These are phyloP conservation scores for Phytophthora chlamydospora DNA, from an alignment of 352 stramenopile genomes.

Conservation along the genomic window DNA sequence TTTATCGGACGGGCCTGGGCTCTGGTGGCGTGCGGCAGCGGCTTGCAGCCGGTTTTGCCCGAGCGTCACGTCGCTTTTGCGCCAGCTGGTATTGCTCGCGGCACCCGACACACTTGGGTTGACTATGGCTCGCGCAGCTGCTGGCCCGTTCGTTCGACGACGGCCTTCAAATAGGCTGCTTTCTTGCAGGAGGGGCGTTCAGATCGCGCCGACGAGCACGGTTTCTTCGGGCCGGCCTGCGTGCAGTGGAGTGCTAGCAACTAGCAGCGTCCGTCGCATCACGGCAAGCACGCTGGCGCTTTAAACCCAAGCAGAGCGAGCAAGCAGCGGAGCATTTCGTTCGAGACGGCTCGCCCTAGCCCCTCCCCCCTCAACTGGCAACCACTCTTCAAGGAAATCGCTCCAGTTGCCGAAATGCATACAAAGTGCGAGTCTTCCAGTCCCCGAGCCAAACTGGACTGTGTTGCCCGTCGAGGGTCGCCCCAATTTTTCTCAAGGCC, in stretches of 20 bases:
- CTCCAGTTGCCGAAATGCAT: constrained; percentile 5
- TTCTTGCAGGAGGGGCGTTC: too few relatives aligned
- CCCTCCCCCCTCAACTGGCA: constrained; percentile 11
- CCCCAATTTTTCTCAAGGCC: constrained; percentile 24
- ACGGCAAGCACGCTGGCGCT: too few relatives aligned
- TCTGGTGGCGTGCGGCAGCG: constrained; percentile 6
- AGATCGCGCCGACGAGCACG: not conserved
- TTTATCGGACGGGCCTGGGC: too few relatives aligned
- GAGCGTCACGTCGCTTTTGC: constrained; percentile 13
- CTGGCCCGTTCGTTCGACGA: constrained; percentile 11
- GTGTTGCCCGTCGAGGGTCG: constrained; percentile 18
- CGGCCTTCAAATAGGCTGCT: not conserved
- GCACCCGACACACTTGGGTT: constrained; percentile 16
- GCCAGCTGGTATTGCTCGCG: constrained; percentile 8
- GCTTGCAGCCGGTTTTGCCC: constrained; percentile 12
- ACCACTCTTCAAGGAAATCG: constrained; percentile 19
- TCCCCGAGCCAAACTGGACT: not conserved
- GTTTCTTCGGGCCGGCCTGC: not conserved
- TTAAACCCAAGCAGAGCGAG: too few relatives aligned
- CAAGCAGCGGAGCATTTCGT: constrained; percentile 6
- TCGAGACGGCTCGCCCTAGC: constrained; percentile 12
- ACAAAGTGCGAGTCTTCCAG: not conserved
- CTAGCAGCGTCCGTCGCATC: too few relatives aligned
- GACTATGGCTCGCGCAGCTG: constrained; percentile 17
- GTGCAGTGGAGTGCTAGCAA: too few relatives aligned